Conservation (phyloP, 805 yeast species). For the Saturnispora dispora region DNA sequence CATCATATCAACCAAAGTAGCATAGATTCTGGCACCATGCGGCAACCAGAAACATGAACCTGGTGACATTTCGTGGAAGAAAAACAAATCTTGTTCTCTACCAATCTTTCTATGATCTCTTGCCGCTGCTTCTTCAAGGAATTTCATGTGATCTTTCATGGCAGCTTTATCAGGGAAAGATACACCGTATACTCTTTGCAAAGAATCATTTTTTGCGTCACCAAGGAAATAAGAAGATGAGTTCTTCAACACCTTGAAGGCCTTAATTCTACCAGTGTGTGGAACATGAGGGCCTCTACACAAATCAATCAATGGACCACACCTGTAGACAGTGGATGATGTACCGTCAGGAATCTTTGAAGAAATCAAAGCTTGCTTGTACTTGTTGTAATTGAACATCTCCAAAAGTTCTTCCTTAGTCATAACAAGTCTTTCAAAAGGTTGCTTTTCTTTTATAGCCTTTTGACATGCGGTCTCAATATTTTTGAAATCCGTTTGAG, state of each 20-base stretch:
- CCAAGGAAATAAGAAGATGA: conserved; percentile 95
- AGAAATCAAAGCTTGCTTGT: conserved; percentile 78
- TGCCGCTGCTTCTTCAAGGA: conserved; percentile 89
- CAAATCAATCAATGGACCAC: conserved; percentile 94
- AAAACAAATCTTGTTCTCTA: conserved; percentile 89
- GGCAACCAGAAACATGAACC: conserved; percentile 99
- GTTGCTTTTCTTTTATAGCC: conserved; percentile 91
- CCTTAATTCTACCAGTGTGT: conserved; percentile 93
- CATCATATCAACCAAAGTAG: conserved; percentile 70
- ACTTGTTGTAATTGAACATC: conserved; percentile 94
- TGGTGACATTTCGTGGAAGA: conserved; percentile 94
- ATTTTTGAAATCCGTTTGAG: conserved; percentile 74
- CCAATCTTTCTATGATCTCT: conserved; percentile 97
- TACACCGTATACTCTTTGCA: conserved; percentile 96
- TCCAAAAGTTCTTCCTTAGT: conserved; percentile 83
- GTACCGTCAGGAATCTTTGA: conserved; percentile 94
- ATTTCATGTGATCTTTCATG: conserved; percentile 90
- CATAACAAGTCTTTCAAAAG: conserved; percentile 86
- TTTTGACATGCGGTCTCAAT: conserved; percentile 81
- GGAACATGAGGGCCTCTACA: conserved; percentile 98
- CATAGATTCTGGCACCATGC: conserved; percentile 96
- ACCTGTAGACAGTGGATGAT: conserved; percentile 92
- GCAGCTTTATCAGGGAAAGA: conserved; percentile 97
- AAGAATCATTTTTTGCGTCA: conserved; percentile 83
- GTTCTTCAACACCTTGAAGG: conserved; percentile 87